Base-by-base conservation (phyloP, 2,329 filamentous ascomycete species). In the Botrytis hyacinthi region DNA sequence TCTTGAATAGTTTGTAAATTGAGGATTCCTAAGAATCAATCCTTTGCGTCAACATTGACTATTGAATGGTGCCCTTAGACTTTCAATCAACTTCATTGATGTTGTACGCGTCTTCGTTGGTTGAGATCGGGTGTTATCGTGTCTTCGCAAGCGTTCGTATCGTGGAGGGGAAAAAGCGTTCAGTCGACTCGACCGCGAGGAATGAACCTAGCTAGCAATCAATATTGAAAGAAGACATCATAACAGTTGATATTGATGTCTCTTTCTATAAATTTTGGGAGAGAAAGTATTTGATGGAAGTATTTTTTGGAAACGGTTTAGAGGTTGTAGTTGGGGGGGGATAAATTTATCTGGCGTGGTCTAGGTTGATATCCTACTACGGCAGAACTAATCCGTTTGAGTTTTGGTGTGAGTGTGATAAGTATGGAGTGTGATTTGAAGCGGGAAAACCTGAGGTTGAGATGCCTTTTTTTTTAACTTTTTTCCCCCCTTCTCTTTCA, bases 1-100 rank as follows among this genome's bases (percentile, higher is more conserved):
- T 72, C 48, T 44, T 60, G 42, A 22, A 26, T 62, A 14, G 10
- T n/a, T n/a, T 62, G 9, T 62, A 51, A 51, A 63, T 66, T 54
- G 9, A 68, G 70, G 70, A 72, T 72, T 72, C 70, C 70, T 72
- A 60, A 67, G 70, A 72, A 72, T 72, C 70, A 32, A 67, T 22
- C 65, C 48, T 60, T 44, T 46, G 62, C 70, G 62, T 66, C 37
- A 72, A 72, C 70, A 72, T 72, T 42, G 70, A 72, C 70, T 72
- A 26, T 71, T 66, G n/a, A 59, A 35, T 48, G n/a, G 37, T 59
- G 70, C 54, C 62, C 61, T 22, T 32, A 20, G 44, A 68, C 29
- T 59, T 42, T 51, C 20, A 51, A 40, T 37, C 37, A 26, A 67
- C 22, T 5, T 46, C 70, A 72, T 72, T 60, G 48, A 60, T 18